These are phyloP conservation scores for Bryopsis sp. DNA, from an alignment of 139 green algal species.

Conservation along the genomic window DNA sequence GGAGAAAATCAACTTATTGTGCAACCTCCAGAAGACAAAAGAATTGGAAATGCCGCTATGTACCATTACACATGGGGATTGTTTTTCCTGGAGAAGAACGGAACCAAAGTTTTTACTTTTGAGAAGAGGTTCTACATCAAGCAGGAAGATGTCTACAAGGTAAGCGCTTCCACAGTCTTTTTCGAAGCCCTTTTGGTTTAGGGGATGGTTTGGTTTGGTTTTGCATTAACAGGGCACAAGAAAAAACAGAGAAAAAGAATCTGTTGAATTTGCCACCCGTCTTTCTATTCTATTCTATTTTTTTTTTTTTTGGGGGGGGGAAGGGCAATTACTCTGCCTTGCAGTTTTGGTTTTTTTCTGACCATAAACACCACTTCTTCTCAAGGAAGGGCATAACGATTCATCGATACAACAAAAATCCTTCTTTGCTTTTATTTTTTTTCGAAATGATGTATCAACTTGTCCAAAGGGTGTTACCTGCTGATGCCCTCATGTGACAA, in stretches of 20 bases:
- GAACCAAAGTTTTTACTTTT: slow-evolving; percentile 21
- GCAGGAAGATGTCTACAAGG: slow-evolving; percentile 34
- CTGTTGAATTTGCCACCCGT: background rate
- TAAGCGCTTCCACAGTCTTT: slow-evolving; percentile 16
- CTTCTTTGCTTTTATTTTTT: background rate
- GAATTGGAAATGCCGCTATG: slow-evolving; percentile 52
- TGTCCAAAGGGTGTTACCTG: background rate
- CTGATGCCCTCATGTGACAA: background rate
- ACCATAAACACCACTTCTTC: background rate
- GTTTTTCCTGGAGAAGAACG: background rate
- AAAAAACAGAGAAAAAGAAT: background rate
- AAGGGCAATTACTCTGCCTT: too few relatives aligned
- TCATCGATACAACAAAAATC: background rate
- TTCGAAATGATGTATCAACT: background rate
- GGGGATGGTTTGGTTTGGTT: background rate
- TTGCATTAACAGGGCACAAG: background rate
- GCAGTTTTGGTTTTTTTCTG: too few relatives aligned
- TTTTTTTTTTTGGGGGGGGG: too few relatives aligned
- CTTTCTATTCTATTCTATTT: too few relatives aligned
- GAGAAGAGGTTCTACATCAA: slow-evolving; percentile 59
- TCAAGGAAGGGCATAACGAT: background rate
- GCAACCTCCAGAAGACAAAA: slow-evolving; percentile 74
- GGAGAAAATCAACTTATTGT: slow-evolving; percentile 50
- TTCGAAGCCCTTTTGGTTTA: background rate
- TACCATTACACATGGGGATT: slow-evolving; percentile 84